Base-by-base conservation (phyloP, 108 stramenopile species). In the Fistulifera pelliculosa region DNA sequence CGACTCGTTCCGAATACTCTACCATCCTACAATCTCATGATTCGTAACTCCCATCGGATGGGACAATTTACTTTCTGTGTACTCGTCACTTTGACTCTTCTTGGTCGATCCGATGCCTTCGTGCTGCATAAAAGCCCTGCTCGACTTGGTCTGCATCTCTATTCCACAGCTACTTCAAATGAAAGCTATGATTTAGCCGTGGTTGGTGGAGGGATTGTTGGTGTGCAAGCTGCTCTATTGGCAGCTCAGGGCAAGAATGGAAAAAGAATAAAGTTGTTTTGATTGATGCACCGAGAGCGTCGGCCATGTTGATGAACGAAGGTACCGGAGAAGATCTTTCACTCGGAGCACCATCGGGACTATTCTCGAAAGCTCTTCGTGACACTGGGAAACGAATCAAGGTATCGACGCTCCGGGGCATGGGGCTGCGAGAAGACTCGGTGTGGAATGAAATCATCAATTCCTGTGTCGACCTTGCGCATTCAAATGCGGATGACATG, bases 391-490 rank as follows among this genome's bases (percentile, higher is more conserved):
- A 88, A 62, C 76, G 71, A 31, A 80, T 88, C 45, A 75, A 69
- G 39, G 81, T 88, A 19, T 61, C 69, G 17, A 70, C 82, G 8
- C 52, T 88, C 14, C 73, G 75, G 43, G 82, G 80, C 11, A 83
- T 83, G 82, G 82, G 82, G 6, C 56, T 88, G 44, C 58, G 82
- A 39, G 87, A 88, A 56, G 83, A 82, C 15, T 71, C 69, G 26
- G 66, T 88, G 1, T 88, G 87, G 87, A 81, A 81, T 60, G 82
- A 88, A 72, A 77, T 88, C 44, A 61, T 79, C 0, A 72, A 53
- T 27, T 69, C 64, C 6, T 88, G 87, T 60, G 55, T 77, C 26
- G 80, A 84, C 24, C 65, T 88, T 26, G 87, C 87, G 8, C 65
- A 71, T 2, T 74, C 64, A 53, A 88, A 88, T 62, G 78, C 87